phyloP scores from a whole-genome alignment of 2,329 filamentous ascomycete species.

The Gnomoniopsis smithogilvyi region DNA sequence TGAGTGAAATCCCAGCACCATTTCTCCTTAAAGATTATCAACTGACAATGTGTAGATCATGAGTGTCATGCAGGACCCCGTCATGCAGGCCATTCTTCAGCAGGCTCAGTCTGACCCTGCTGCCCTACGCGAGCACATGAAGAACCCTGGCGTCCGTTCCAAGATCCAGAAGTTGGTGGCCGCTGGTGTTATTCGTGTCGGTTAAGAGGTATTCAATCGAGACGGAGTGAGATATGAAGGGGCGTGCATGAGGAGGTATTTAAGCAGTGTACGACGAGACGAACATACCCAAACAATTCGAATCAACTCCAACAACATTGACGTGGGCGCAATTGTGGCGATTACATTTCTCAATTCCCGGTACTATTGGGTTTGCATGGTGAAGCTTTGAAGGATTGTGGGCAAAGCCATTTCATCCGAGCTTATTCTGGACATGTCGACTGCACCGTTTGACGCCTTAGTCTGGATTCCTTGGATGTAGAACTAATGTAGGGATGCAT shows the following conservation, averaged over 20 bases:
- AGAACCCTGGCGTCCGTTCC: slow-evolving; percentile 76
- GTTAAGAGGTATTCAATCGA: slow-evolving; percentile 27
- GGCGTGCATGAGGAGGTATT: neutral
- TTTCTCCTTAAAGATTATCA: neutral
- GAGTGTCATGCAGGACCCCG: slow-evolving; percentile 86
- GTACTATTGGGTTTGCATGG: too few species aligned
- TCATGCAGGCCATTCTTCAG: slow-evolving; percentile 97
- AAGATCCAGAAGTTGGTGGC: slow-evolving; percentile 96
- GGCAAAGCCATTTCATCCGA: too few species aligned
- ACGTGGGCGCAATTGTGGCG: neutral
- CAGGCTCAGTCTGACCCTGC: slow-evolving; percentile 93
- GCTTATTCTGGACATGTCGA: too few species aligned
- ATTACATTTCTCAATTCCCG: neutral
- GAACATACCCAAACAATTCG: slow-evolving; percentile 11
- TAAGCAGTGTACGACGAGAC: slow-evolving; percentile 12
- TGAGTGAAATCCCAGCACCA: slow-evolving; percentile 40
- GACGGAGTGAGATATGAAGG: too few species aligned
- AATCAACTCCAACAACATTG: neutral
- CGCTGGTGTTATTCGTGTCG: slow-evolving; percentile 84
- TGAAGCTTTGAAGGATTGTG: too few species aligned
- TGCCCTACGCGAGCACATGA: slow-evolving; percentile 95
- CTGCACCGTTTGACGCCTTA: too few species aligned
- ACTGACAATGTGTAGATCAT: slow-evolving; percentile 58
- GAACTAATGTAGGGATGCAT: neutral
- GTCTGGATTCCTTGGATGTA: too few species aligned